Evolutionary conservation across 768 basidiomycete genomes (phyloP).

Genomic region (Naganishia vaughanmartiniae): DNA sequence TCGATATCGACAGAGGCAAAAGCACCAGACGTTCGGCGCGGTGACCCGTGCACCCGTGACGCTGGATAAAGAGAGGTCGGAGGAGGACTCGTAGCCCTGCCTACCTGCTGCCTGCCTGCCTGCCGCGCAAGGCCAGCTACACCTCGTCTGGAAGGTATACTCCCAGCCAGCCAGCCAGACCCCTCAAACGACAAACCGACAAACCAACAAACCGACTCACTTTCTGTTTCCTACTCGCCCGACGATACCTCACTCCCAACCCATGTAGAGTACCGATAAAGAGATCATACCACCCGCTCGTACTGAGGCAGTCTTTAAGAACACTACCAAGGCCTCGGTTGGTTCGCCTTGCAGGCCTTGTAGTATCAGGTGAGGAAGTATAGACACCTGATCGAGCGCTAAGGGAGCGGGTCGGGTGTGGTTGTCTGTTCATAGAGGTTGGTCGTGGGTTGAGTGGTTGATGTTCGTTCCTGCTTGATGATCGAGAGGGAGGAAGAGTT

Average conservation of each 20-base stretch:
- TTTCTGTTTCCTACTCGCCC: constrained; percentile 21
- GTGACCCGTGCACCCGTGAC: too few relatives aligned
- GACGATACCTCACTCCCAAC: constrained; percentile 12
- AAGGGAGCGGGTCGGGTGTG: not conserved
- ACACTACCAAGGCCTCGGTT: not conserved
- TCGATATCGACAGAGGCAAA: too few relatives aligned
- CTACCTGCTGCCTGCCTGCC: too few relatives aligned
- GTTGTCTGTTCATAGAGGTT: not conserved
- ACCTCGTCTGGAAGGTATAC: not conserved
- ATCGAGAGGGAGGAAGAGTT: not conserved
- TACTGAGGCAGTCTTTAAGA: not conserved
- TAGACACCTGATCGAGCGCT: not conserved
- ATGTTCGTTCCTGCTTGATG: constrained; percentile 2
- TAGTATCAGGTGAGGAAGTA: too few relatives aligned
- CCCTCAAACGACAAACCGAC: too few relatives aligned
- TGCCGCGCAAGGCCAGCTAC: too few relatives aligned
- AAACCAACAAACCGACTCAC: too few relatives aligned
- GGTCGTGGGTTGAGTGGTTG: constrained; percentile 5
- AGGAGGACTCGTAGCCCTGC: too few relatives aligned
- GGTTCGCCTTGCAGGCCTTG: not conserved
- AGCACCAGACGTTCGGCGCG: too few relatives aligned
- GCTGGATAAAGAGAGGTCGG: too few relatives aligned
- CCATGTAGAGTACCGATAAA: constrained; percentile 1
- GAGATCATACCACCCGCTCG: not conserved
- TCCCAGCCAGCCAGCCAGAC: not conserved